Percentiles rank a stretch among this genome's conserved stretches.
phyloP scores from a whole-genome alignment of 306 rosid species.

The Trichosanthes cucumerina region DNA sequence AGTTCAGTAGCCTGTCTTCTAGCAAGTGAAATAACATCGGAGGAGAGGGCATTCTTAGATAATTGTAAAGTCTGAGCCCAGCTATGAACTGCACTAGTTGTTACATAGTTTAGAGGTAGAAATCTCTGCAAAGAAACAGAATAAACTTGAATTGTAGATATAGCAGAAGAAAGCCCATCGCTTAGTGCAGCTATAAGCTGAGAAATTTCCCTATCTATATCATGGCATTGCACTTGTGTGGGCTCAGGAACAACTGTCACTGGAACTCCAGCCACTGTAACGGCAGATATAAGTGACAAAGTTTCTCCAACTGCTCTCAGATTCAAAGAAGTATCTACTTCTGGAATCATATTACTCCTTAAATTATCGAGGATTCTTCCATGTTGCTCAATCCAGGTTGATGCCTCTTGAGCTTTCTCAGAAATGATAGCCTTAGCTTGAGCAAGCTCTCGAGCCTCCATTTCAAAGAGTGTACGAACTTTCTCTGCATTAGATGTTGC shows the following conservation, averaged over 20 bases:
- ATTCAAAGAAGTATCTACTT: conserved; percentile 36
- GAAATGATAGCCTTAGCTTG: conserved; percentile 64
- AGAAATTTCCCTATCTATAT: conserved; percentile 85
- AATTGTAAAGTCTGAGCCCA: conserved; percentile 87
- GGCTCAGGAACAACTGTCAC: conserved; percentile 98
- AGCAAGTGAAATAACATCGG: conserved; percentile 71
- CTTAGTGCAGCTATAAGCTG: conserved; percentile 59
- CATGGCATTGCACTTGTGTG: conserved; percentile 85
- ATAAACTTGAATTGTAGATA: conserved; percentile 54
- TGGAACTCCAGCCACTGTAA: conserved; percentile 78
- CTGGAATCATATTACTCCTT: conserved; percentile 60
- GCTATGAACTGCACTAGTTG: conserved; percentile 82
- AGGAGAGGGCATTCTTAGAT: conserved; percentile 50
- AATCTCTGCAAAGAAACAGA: conserved; percentile 83
- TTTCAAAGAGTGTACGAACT: conserved; percentile 59
- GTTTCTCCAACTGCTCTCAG: conserved; percentile 47
- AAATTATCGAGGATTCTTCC: conserved; percentile 81
- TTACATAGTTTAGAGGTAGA: conserved; percentile 68
- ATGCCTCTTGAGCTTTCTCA: conserved; percentile 93
- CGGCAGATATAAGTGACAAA: conserved; percentile 83
- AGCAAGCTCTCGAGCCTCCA: conserved; percentile 73
- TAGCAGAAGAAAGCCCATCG: conserved; percentile 65
- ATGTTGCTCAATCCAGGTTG: conserved; percentile 89
- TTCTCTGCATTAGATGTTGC: conserved; percentile 67
- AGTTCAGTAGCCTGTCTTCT: conserved; percentile 89